phyloP scores from a whole-genome alignment of 2,329 filamentous ascomycete genomes.

The Apiospora aurea region DNA sequence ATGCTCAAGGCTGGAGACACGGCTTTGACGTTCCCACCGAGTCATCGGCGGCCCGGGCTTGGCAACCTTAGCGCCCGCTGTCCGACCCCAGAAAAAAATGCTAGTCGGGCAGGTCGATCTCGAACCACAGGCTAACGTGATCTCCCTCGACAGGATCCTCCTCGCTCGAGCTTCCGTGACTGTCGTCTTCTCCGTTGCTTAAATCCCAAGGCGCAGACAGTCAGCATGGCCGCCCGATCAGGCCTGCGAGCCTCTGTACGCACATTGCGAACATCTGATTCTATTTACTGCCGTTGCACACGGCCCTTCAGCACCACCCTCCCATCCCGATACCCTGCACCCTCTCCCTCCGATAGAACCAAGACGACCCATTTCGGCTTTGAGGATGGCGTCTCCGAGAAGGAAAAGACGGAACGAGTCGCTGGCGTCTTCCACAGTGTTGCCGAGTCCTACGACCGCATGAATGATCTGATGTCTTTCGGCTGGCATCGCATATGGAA shows the following conservation, averaged over 20 bases:
- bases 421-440: slow-evolving; percentile 94
- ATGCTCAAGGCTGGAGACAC: neutral
- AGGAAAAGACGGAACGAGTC: slow-evolving; percentile 76
- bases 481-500: slow-evolving; percentile 97
- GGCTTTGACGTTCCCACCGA: neutral
- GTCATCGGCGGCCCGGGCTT: slow-evolving; percentile 15
- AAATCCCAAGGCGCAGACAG: slow-evolving; percentile 10
- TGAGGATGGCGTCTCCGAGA: slow-evolving; percentile 77
- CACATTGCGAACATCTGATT: slow-evolving; percentile 29
- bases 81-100: slow-evolving; percentile 20
- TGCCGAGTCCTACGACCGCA: slow-evolving; percentile 91
- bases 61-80: slow-evolving; percentile 14
- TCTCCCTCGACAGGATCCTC: slow-evolving; percentile 10
- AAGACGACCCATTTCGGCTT: slow-evolving; percentile 88
- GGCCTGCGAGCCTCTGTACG: slow-evolving; percentile 36
- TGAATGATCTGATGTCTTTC: slow-evolving; percentile 99
- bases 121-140: slow-evolving; percentile 5
- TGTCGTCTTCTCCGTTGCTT: neutral
- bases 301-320: slow-evolving; percentile 36
- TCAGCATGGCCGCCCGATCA: slow-evolving; percentile 40
- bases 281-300: slow-evolving; percentile 25
- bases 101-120: slow-evolving; percentile 6
- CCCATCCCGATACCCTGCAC: slow-evolving; percentile 31
- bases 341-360: slow-evolving; percentile 33
- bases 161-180: slow-evolving; percentile 13